Percentiles rank a stretch among this genome's conserved stretches.
Evolutionary conservation across 495 filamentous ascomycete genomes (phyloP).

Genomic region (Amorphotheca resinae): DNA sequence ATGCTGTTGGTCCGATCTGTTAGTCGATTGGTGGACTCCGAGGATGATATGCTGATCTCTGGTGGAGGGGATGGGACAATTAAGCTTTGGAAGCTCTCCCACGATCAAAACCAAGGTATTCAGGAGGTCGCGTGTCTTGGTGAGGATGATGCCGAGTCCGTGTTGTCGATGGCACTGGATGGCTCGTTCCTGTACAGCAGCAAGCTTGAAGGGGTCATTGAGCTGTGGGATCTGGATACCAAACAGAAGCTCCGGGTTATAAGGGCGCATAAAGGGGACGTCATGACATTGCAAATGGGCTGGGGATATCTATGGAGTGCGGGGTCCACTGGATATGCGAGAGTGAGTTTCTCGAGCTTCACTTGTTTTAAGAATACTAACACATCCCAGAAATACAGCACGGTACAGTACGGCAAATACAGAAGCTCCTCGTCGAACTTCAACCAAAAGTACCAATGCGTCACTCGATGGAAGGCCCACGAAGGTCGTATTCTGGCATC

Average conservation of each 20-base stretch:
- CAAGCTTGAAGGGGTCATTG: constrained; percentile 76
- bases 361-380: constrained; percentile 8
- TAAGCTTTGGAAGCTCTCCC: constrained; percentile 70
- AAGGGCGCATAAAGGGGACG: constrained; percentile 65
- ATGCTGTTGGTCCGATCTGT: constrained; percentile 68
- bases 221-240: constrained; percentile 95
- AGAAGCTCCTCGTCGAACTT: constrained; percentile 44
- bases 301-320: constrained; percentile 77
- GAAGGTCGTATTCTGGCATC: constrained; percentile 81
- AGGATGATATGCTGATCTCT: constrained; percentile 72
- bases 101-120: constrained; percentile 36
- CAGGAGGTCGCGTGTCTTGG: constrained; percentile 54
- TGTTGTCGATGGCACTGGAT: constrained; percentile 73
- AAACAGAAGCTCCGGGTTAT: constrained; percentile 78
- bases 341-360: constrained; percentile 39
- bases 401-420: constrained; percentile 40
- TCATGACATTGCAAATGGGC: constrained; percentile 74
- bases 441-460: constrained; percentile 76
- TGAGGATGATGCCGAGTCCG: constrained; percentile 65
- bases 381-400: constrained; percentile 38
- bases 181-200: constrained; percentile 86
- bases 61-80: constrained; percentile 90
- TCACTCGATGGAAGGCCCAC: constrained; percentile 76
- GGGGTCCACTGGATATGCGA: constrained; percentile 63
- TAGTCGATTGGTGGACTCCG: constrained; percentile 44